A percentile compares a stretch with the other conserved stretches of the same genome.
phyloP scores from a whole-genome alignment of 768 basidiomycete genomes.

The Suillus americanus region DNA sequence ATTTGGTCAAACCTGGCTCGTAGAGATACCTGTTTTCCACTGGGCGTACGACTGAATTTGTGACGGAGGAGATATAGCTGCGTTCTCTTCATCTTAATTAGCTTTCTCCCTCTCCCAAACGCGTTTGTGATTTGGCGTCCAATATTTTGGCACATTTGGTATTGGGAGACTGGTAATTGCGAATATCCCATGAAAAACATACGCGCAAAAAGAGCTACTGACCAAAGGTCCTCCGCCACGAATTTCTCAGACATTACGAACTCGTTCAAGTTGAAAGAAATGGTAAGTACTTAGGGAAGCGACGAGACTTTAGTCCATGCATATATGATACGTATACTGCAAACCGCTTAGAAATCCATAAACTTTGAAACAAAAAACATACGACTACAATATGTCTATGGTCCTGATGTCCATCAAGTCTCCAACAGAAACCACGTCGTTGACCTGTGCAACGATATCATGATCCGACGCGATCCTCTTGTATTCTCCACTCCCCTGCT shows the following conservation, averaged over 20 bases:
- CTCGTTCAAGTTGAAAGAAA: slow-evolving; percentile 45
- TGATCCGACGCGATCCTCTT: too few species aligned
- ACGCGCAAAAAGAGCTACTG: slow-evolving; percentile 19
- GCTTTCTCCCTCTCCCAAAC: slow-evolving; percentile 61
- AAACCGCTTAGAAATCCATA: too few species aligned
- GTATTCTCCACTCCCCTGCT: too few species aligned
- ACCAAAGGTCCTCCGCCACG: slow-evolving; percentile 72
- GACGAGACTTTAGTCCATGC: too few species aligned
- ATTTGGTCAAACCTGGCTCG: slow-evolving; percentile 61
- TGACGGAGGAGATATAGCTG: slow-evolving; percentile 21
- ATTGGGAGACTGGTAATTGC: slow-evolving; percentile 66
- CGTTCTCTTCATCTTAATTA: slow-evolving; percentile 47
- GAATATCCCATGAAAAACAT: background rate
- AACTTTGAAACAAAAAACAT: too few species aligned
- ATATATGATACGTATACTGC: too few species aligned
- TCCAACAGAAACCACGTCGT: too few species aligned
- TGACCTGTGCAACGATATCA: too few species aligned
- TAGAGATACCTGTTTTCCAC: slow-evolving; percentile 63
- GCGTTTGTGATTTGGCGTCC: slow-evolving; percentile 79
- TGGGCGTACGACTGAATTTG: slow-evolving; percentile 39
- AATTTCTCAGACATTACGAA: slow-evolving; percentile 72
- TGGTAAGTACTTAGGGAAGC: too few species aligned
- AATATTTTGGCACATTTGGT: slow-evolving; percentile 78
- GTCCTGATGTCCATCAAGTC: too few species aligned
- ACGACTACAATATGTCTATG: too few species aligned